These are phyloP conservation scores for Colletotrichum spinosum DNA, from an alignment of 2,329 filamentous ascomycete species.

Conservation along the genomic window DNA sequence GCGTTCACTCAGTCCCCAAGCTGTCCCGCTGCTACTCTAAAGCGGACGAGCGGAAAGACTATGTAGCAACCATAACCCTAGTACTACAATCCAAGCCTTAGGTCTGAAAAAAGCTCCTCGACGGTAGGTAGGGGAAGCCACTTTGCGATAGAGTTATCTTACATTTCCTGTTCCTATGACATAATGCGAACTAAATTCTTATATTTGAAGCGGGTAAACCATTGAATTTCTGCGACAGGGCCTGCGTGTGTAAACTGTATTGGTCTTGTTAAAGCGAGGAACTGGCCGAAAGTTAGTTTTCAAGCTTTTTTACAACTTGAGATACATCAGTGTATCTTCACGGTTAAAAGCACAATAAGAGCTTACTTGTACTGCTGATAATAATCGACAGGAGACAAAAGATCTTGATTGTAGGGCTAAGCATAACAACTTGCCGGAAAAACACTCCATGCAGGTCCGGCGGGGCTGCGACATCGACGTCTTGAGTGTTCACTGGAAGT, in stretches of 20 bases:
- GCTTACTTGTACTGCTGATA: constrained; percentile 45
- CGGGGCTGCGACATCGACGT: constrained; percentile 49
- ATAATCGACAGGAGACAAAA: constrained; percentile 51
- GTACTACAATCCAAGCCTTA: constrained; percentile 42
- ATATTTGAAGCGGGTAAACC: too few species aligned
- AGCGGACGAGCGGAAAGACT: constrained; percentile 51
- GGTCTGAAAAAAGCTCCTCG: background rate
- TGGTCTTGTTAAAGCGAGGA: too few species aligned
- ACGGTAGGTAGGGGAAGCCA: constrained; percentile 4
- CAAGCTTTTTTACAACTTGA: constrained; percentile 47
- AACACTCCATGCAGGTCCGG: constrained; percentile 43
- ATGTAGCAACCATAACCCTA: constrained; percentile 51
- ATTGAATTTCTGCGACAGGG: too few species aligned
- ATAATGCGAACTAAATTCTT: too few species aligned
- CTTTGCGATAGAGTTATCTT: background rate
- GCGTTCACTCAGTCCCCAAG: constrained; percentile 42
- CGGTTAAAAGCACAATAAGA: background rate
- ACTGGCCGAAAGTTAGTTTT: constrained; percentile 40
- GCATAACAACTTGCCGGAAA: constrained; percentile 44
- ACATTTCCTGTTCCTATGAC: too few species aligned
- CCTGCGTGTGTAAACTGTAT: too few species aligned
- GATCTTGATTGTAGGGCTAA: constrained; percentile 50
- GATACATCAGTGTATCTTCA: constrained; percentile 37
- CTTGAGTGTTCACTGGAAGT: constrained; percentile 51
- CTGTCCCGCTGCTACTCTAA: constrained; percentile 51